Conservation (phyloP, 2,329 filamentous ascomycete genomes). For the Teratosphaeria epicoccoides region DNA sequence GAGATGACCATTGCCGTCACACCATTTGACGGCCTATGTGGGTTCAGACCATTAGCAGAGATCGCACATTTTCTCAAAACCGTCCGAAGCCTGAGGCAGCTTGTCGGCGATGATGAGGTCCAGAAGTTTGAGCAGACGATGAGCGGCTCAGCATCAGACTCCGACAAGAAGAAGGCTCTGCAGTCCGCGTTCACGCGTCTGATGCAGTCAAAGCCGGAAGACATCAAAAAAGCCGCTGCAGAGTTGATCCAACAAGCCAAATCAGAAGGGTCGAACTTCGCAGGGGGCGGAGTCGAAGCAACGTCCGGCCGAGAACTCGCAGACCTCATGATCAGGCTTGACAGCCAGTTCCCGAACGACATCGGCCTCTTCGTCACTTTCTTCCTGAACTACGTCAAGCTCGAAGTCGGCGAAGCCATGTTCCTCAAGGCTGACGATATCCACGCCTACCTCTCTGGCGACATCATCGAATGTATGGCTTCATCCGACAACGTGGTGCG, state of each 20-base stretch:
- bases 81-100: slow-evolving; percentile 42
- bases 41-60: slow-evolving; percentile 79
- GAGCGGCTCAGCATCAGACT: slow-evolving; percentile 42
- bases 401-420: slow-evolving; percentile 83
- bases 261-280: slow-evolving; percentile 60
- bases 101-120: slow-evolving; percentile 39
- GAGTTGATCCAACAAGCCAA: slow-evolving; percentile 62
- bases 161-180: slow-evolving; percentile 59
- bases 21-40: slow-evolving; percentile 89
- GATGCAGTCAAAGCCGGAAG: slow-evolving; percentile 64
- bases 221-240: slow-evolving; percentile 54
- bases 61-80: slow-evolving; percentile 72
- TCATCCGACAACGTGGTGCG: slow-evolving; percentile 97
- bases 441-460: slow-evolving; percentile 84
- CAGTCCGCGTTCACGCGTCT: slow-evolving; percentile 65
- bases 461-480: slow-evolving; percentile 99
- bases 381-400: slow-evolving; percentile 89
- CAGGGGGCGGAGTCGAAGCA: slow-evolving; percentile 57
- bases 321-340: slow-evolving; percentile 64
- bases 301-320: slow-evolving; percentile 61
- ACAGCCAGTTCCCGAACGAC: slow-evolving; percentile 77
- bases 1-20: slow-evolving; percentile 99
- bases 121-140: slow-evolving; percentile 36
- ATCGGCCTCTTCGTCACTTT: slow-evolving; percentile 92
- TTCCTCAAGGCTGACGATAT: slow-evolving; percentile 96